phyloP scores from a whole-genome alignment of 2,329 filamentous ascomycete species.

The Fusarium sarcochroum region DNA sequence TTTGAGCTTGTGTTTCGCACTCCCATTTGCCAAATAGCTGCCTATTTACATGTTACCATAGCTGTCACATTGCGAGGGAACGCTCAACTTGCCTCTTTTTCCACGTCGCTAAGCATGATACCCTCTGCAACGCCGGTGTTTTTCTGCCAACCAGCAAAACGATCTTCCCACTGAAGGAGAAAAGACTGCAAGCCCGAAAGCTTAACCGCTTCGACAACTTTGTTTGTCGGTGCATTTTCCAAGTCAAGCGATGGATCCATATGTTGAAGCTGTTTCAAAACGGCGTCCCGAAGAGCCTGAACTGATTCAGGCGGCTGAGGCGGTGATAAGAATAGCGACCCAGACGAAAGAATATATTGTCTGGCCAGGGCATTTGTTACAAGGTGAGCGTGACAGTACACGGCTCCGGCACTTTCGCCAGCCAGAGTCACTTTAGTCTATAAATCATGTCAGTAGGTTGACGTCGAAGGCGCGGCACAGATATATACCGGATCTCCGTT shows the following conservation, averaged over 20 bases:
- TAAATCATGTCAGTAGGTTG: rapidly evolving
- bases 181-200: slow-evolving; percentile 2
- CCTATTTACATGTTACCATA: not conserved
- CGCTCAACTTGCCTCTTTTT: slow-evolving; percentile 9
- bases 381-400: slow-evolving; percentile 61
- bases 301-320: slow-evolving; percentile 50
- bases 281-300: not conserved
- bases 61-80: rapidly evolving
- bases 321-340: slow-evolving; percentile 59
- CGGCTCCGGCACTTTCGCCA: slow-evolving; percentile 62
- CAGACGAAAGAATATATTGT: slow-evolving; percentile 57
- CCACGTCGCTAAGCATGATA: slow-evolving; percentile 3
- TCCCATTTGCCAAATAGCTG: slow-evolving; percentile 7
- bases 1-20: rapidly evolving
- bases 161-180: slow-evolving; percentile 22
- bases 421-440: slow-evolving; percentile 58
- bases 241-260: slow-evolving; percentile 42
- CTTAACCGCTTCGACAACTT: slow-evolving; percentile 13
- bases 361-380: slow-evolving; percentile 47
- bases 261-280: not conserved
- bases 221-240: not conserved
- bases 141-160: slow-evolving; percentile 9
- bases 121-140: not conserved
- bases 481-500: slow-evolving; percentile 48
- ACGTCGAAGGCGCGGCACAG: not conserved